Evolutionary conservation across 768 basidiomycete genomes (phyloP), one percentile per base, ranked within the genome.

Genomic region (Cyathus striatus): DNA sequence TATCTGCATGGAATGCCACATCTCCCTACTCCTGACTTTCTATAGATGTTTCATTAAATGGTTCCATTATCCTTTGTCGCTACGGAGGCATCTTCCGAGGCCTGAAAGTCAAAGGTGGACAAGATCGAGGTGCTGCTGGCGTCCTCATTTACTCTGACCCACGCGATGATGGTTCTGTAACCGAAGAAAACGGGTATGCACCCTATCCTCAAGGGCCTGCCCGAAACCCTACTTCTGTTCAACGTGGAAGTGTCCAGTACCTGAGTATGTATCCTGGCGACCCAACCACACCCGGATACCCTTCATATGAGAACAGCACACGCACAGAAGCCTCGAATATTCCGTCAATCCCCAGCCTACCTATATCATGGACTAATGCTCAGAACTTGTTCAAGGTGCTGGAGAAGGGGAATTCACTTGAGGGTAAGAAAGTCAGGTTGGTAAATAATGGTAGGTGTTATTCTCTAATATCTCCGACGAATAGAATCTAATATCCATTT

Each of bases 131-230:
- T 23, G 90, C 90, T 2, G 71, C 69, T 20, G 92, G 83, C 23
- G 70, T 83, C 22, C 62, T 95, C 33, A 90, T 94, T 41, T 94
- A 90, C 66, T 81, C 79, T 25, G 92, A 95, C 60, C 84, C 86
- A 13, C 82, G 81, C 22, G 90, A 94, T 56, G 90, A 95, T 52
- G 91, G 91, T 3, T 75, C 66, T 40, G 84, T 90, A 16, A 88
- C 83, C 1, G 70, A 70, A 10, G 74, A 76, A 48, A 90, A 92
- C 44, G 91, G 88, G 6, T 91, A 83, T 56, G 62, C 74, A 14
- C 68, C 82, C 26, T 87, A 91, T 57, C 94, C 94, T 4, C 68
- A 76, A 12, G 93, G 95, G 3, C 93, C 93, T 23, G 94, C 93
- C 30, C 76, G 91, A 40, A 89, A 91, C 59, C 86, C 86, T 0